Evolutionary conservation across 345 rosid genomes (phyloP).

Genomic region (Gossypium stocksii): DNA sequence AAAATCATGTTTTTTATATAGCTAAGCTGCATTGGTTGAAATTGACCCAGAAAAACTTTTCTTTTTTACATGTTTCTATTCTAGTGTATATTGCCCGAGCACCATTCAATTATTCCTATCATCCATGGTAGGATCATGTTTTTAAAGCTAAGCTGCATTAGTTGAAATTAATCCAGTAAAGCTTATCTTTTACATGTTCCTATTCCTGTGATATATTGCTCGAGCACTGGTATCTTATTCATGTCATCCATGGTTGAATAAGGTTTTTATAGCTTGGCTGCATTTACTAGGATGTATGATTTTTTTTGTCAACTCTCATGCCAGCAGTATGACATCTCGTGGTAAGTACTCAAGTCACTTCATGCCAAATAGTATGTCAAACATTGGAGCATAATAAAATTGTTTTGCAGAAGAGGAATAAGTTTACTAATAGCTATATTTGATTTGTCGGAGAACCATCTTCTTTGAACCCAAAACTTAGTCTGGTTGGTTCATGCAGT

Average conservation of each 20-base stretch:
- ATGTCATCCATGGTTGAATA: not conserved
- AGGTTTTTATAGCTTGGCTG: not conserved
- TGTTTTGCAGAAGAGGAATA: not conserved
- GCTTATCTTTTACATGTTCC: not conserved
- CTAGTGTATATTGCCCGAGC: too few species aligned
- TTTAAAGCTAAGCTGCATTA: conserved; percentile 14
- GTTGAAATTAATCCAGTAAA: conserved; percentile 58
- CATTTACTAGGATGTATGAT: not conserved
- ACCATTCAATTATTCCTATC: too few species aligned
- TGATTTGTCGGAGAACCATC: not conserved
- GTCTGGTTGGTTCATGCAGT: not conserved
- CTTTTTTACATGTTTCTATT: too few species aligned
- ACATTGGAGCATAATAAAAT: not conserved
- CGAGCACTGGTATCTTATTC: not conserved
- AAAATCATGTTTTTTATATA: not conserved
- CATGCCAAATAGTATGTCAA: not conserved
- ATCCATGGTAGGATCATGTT: too few species aligned
- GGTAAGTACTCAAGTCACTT: not conserved
- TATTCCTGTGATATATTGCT: not conserved
- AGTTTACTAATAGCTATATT: not conserved
- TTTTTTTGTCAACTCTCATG: not conserved
- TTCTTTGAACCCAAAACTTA: not conserved
- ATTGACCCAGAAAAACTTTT: too few species aligned
- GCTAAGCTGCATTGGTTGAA: not conserved
- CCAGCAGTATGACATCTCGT: not conserved